phyloP scores from a whole-genome alignment of 1,284 basidiomycete genomes.

The Puccinia polysora region DNA sequence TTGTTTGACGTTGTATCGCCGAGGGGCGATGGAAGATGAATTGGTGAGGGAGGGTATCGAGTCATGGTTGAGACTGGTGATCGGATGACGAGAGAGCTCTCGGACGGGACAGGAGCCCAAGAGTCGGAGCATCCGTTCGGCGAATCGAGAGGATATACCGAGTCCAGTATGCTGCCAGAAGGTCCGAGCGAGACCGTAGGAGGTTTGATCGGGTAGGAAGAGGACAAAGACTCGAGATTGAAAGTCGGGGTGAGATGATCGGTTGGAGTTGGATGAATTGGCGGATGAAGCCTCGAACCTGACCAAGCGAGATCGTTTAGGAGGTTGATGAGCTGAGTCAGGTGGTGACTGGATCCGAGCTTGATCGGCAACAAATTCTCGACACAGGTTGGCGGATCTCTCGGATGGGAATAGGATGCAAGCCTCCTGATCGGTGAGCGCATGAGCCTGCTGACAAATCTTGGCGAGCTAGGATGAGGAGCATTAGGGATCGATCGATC shows the following conservation, averaged over 20 bases:
- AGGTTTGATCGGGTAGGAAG: slow-evolving; percentile 55
- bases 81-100: slow-evolving; percentile 52
- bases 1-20: slow-evolving; percentile 20
- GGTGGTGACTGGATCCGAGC: slow-evolving; percentile 55
- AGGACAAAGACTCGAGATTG: slow-evolving; percentile 68
- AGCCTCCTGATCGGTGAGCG: slow-evolving; percentile 54
- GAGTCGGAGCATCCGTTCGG: slow-evolving; percentile 72
- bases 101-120: slow-evolving; percentile 57
- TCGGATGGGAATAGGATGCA: slow-evolving; percentile 75
- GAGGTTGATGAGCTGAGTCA: slow-evolving; percentile 64
- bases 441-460: slow-evolving; percentile 40
- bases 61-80: slow-evolving; percentile 14
- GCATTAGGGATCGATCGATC: background rate
- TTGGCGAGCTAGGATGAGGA: slow-evolving; percentile 23
- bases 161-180: slow-evolving; percentile 95
- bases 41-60: background rate
- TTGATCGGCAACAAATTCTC: slow-evolving; percentile 66
- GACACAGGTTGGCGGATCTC: slow-evolving; percentile 67
- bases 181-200: slow-evolving; percentile 70
- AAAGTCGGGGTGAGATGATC: slow-evolving; percentile 46
- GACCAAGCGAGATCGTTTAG: slow-evolving; percentile 63
- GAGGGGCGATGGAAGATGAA: background rate
- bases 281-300: slow-evolving; percentile 47
- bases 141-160: slow-evolving; percentile 80
- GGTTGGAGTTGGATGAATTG: slow-evolving; percentile 48